Evolutionary conservation across 192 early-diverging fungal genomes (phyloP).

Genomic region (Backusella parvicylindrica): DNA sequence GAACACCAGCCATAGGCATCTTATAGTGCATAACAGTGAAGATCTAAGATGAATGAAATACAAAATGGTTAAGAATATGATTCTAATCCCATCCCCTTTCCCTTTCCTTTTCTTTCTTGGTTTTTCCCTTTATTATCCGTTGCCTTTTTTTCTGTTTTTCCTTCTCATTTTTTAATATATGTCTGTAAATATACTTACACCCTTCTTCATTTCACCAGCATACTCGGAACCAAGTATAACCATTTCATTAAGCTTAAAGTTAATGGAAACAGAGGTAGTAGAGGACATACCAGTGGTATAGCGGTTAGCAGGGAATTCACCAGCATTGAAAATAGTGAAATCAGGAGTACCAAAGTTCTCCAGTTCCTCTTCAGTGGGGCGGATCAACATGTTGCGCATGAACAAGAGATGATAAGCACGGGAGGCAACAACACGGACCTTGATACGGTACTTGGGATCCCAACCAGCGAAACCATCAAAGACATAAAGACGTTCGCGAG

Average conservation of each 20-base stretch:
- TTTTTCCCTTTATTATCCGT: too few species aligned
- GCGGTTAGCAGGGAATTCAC: constrained; percentile 89
- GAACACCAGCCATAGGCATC: constrained; percentile 91
- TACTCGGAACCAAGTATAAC: constrained; percentile 98
- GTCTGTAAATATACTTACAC: constrained; percentile 53
- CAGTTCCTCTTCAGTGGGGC: constrained; percentile 88
- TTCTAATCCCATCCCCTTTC: background rate
- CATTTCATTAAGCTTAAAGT: constrained; percentile 94
- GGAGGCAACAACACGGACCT: constrained; percentile 92
- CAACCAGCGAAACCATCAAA: constrained; percentile 98
- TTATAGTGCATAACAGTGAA: constrained; percentile 99
- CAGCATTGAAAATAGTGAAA: constrained; percentile 98
- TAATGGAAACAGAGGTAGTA: constrained; percentile 86
- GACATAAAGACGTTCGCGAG: constrained; percentile 87
- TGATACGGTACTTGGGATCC: constrained; percentile 98
- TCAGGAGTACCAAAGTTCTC: constrained; percentile 92
- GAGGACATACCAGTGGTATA: constrained; percentile 96
- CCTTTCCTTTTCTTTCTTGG: background rate
- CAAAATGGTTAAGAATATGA: background rate
- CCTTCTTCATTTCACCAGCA: constrained; percentile 99
- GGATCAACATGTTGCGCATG: constrained; percentile 99
- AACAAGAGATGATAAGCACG: constrained; percentile 96
- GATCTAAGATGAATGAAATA: constrained; percentile 38
- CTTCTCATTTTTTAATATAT: background rate
- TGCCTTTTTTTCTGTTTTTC: background rate